Evolutionary conservation across 2,329 filamentous ascomycete species (phyloP).

Genomic region (Trichoderma brevicompactum): DNA sequence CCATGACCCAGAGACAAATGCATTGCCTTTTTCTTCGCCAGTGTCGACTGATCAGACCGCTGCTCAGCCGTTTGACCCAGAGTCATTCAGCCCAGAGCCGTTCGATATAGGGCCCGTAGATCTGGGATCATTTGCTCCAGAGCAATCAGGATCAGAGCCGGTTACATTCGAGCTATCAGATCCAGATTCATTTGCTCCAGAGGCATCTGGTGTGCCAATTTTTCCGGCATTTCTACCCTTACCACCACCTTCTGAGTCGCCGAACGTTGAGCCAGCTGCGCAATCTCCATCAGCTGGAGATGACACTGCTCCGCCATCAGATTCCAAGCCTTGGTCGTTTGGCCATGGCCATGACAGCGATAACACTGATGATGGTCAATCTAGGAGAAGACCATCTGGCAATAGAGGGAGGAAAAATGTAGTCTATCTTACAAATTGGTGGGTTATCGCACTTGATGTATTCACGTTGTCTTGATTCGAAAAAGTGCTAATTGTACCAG

Average conservation of each 20-base stretch:
- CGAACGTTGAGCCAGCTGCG: not conserved
- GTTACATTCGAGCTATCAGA: too few relatives aligned
- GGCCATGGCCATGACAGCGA: not conserved
- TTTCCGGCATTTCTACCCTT: not conserved
- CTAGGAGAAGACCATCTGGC: not conserved
- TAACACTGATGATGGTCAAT: not conserved
- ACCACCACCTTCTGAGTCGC: not conserved
- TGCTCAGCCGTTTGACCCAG: not conserved
- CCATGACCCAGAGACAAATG: not conserved
- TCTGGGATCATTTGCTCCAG: too few relatives aligned
- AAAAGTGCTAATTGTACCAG: conserved; percentile 39
- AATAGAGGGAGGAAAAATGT: conserved; percentile 42
- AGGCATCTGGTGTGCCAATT: not conserved
- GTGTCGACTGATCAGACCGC: not conserved
- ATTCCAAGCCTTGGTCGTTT: not conserved
- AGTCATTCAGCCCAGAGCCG: not conserved
- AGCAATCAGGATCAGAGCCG: too few relatives aligned
- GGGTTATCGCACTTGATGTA: conserved; percentile 48
- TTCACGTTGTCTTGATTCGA: conserved; percentile 70
- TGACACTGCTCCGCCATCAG: not conserved
- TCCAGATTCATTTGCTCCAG: not conserved
- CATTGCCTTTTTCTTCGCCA: not conserved
- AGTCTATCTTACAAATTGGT: conserved; percentile 62
- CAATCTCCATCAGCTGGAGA: not conserved
- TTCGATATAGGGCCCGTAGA: not conserved